A percentile compares a stretch with the other conserved stretches of the same genome.
Conservation (phyloP, 2,329 filamentous ascomycete species). For the Stagonosporopsis chrysanthemi region DNA sequence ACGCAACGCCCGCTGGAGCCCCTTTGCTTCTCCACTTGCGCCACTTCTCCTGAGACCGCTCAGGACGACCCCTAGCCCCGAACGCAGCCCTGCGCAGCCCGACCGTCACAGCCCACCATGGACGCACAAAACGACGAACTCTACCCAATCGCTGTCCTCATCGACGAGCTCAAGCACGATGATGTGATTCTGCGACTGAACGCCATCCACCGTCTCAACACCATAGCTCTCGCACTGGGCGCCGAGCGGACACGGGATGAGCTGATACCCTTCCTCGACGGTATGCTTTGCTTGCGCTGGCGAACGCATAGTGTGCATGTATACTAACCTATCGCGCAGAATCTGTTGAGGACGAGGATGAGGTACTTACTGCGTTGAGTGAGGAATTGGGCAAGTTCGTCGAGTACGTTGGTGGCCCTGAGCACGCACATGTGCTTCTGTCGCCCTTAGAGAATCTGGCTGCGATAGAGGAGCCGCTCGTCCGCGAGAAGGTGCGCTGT, state of each 20-base stretch:
- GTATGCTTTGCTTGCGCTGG: conserved; percentile 68
- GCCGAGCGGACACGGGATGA: conserved; percentile 97
- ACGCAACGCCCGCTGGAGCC: conserved; percentile 1
- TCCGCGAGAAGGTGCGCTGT: conserved; percentile 84
- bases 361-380: conserved; percentile 94
- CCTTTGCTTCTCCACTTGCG: conserved; percentile 25
- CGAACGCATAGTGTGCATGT: not conserved
- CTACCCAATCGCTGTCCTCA: conserved; percentile 98
- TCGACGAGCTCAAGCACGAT: conserved; percentile 99
- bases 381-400: conserved; percentile 97
- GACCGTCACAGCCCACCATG: conserved; percentile 63
- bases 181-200: conserved; percentile 98
- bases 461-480: conserved; percentile 96
- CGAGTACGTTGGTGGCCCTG: conserved; percentile 94
- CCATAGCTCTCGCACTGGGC: conserved; percentile 94
- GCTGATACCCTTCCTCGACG: conserved; percentile 98
- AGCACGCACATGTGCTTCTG: conserved; percentile 93
- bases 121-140: conserved; percentile 98
- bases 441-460: conserved; percentile 97
- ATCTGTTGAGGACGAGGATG: conserved; percentile 98
- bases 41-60: conserved; percentile 17
- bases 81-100: conserved; percentile 28
- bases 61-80: conserved; percentile 33
- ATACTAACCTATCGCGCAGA: conserved; percentile 65
- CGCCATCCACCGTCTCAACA: conserved; percentile 96